Evolutionary conservation across 257 asterid genomes (phyloP).

Genomic region (Leptodermis oblonga): DNA sequence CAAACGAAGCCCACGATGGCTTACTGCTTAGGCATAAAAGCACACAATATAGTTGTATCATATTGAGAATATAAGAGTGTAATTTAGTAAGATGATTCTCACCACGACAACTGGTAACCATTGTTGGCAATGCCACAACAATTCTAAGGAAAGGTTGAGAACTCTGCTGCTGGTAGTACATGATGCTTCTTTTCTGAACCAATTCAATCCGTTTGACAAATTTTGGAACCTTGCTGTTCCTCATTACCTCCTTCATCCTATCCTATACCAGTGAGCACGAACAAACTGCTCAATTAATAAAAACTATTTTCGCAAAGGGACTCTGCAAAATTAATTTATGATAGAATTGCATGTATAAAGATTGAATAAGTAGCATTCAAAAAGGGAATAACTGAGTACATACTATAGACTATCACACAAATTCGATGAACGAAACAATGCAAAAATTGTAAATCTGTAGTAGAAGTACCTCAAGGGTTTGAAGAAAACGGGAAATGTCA

Average conservation of each 20-base stretch:
- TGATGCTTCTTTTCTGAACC: constrained; percentile 82
- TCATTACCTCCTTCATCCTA: constrained; percentile 75
- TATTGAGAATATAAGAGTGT: neutral
- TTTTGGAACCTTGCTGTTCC: constrained; percentile 62
- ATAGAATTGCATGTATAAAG: neutral
- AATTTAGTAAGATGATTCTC: constrained; percentile 19
- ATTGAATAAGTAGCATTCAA: neutral
- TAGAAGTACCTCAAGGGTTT: constrained; percentile 69
- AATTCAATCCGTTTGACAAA: constrained; percentile 75
- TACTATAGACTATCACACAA: neutral
- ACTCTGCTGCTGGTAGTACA: constrained; percentile 81
- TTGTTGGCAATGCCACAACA: constrained; percentile 93
- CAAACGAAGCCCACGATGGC: neutral
- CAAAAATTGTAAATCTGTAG: neutral
- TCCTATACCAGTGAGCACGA: constrained; percentile 41
- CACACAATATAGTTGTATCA: neutral
- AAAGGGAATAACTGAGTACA: neutral
- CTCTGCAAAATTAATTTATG: neutral
- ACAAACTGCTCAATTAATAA: neutral
- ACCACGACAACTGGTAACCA: constrained; percentile 98
- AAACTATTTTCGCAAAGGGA: neutral
- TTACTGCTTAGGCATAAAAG: neutral
- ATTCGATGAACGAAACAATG: neutral
- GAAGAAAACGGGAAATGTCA: constrained; percentile 87
- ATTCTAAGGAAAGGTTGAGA: constrained; percentile 85